phyloP scores from a whole-genome alignment of 2,329 filamentous ascomycete species.

The Colletotrichum aenigma region DNA sequence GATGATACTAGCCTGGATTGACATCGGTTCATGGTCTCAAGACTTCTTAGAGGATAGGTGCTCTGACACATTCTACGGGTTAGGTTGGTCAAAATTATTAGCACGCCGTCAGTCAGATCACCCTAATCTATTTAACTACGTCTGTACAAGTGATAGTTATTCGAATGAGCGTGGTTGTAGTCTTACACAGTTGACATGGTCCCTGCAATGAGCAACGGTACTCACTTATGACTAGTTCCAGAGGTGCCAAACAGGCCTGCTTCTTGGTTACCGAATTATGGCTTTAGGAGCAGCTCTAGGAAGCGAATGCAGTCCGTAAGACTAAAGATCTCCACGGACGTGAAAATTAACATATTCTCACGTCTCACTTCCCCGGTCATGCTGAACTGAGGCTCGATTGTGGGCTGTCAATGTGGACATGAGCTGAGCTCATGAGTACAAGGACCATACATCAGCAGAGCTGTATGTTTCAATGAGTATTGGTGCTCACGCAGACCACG shows the following conservation, averaged over 20 bases:
- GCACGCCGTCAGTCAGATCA: fast-evolving
- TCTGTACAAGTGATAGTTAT: fast-evolving
- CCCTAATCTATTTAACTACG: fast-evolving
- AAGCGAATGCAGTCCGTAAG: too few relatives aligned
- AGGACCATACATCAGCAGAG: not conserved
- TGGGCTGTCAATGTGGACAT: not conserved
- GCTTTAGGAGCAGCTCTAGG: not conserved
- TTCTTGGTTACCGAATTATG: fast-evolving
- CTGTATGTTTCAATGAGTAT: not conserved
- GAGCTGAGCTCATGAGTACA: not conserved
- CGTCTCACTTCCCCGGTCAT: fast-evolving
- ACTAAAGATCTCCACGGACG: too few relatives aligned
- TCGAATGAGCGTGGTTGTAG: not conserved
- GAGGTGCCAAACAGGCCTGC: fast-evolving
- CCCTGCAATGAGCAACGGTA: not conserved
- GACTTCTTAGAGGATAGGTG: fast-evolving
- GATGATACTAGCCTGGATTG: not conserved
- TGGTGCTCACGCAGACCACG: not conserved
- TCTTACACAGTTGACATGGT: not conserved
- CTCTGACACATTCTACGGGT: fast-evolving
- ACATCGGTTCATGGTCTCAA: not conserved
- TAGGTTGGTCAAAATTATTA: fast-evolving
- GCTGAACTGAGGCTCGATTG: not conserved
- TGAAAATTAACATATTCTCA: too few relatives aligned
- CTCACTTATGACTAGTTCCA: not conserved